phyloP scores from a whole-genome alignment of 495 filamentous ascomycete genomes.

The Penicillium arizonense region DNA sequence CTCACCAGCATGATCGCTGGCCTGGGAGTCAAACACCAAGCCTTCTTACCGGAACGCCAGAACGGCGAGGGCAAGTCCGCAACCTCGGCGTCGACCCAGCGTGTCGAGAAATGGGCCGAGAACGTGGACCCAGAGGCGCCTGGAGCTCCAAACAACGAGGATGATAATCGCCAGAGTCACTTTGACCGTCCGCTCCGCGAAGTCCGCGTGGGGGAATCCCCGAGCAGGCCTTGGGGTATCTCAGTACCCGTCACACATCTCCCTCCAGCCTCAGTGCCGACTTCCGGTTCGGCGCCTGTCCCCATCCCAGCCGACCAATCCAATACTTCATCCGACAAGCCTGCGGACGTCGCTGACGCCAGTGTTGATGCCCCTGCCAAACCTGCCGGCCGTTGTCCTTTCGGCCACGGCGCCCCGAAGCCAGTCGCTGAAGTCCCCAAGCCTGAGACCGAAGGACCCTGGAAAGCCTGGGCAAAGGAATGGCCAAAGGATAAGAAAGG shows the following conservation, averaged over 20 bases:
- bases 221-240: conserved; percentile 89
- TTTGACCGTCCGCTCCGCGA: conserved; percentile 83
- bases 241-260: conserved; percentile 60
- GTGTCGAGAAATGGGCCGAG: conserved; percentile 80
- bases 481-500: background rate
- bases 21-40: conserved; percentile 77
- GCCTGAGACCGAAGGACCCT: conserved; percentile 1
- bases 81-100: conserved; percentile 48
- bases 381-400: conserved; percentile 33
- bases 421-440: conserved; percentile 3
- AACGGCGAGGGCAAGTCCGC: conserved; percentile 26
- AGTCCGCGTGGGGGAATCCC: conserved; percentile 82
- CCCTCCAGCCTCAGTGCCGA: conserved; percentile 17
- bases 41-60: conserved; percentile 66
- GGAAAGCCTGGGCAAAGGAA: background rate
- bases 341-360: background rate
- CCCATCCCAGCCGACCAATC: conserved; percentile 17
- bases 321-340: conserved; percentile 9
- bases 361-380: conserved; percentile 14
- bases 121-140: conserved; percentile 51
- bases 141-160: conserved; percentile 21
- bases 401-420: conserved; percentile 9
- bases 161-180: conserved; percentile 48
- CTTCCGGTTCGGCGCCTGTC: conserved; percentile 22
- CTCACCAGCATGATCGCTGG: conserved; percentile 89